Evolutionary conservation across 2,329 filamentous ascomycete species (phyloP).

Genomic region (Plectosphaerella cucumerina): DNA sequence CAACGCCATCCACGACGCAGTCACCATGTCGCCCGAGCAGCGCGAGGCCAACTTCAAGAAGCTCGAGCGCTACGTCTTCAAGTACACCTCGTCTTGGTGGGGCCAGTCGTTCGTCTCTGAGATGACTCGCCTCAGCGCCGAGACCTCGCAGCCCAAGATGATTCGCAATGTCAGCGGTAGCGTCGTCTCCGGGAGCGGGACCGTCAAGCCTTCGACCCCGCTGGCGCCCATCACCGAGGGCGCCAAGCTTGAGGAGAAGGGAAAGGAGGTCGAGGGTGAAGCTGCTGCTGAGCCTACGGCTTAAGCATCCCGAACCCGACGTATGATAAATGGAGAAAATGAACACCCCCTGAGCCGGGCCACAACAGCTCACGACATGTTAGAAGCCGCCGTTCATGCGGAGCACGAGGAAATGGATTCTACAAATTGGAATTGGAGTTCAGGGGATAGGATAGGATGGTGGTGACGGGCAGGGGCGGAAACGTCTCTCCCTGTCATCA

Average conservation of each 20-base stretch:
- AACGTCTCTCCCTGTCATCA: not conserved
- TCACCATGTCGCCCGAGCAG: slow-evolving; percentile 91
- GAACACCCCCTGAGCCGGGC: not conserved
- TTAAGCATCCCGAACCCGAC: not conserved
- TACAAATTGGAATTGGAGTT: not conserved
- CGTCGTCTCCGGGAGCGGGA: slow-evolving; percentile 20
- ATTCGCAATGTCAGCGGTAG: slow-evolving; percentile 35
- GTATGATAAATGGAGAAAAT: not conserved
- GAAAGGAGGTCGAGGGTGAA: slow-evolving; percentile 7
- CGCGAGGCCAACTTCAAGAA: slow-evolving; percentile 84
- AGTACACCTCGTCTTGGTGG: slow-evolving; percentile 98
- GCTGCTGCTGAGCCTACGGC: not conserved
- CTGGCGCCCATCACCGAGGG: not conserved
- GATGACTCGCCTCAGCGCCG: slow-evolving; percentile 53
- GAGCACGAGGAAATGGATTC: not conserved
- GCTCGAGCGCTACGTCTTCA: slow-evolving; percentile 90
- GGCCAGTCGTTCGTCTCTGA: slow-evolving; percentile 88
- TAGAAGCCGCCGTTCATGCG: not conserved
- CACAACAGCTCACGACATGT: not conserved
- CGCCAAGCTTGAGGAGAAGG: slow-evolving; percentile 4
- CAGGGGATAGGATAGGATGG: not conserved
- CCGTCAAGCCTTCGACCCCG: slow-evolving; percentile 5
- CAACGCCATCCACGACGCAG: slow-evolving; percentile 90
- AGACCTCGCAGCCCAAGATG: slow-evolving; percentile 30
- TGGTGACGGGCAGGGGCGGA: not conserved